These are phyloP conservation scores for Scytalidium lignicola DNA, from an alignment of 2,329 filamentous ascomycete genomes.

Conservation along the genomic window DNA sequence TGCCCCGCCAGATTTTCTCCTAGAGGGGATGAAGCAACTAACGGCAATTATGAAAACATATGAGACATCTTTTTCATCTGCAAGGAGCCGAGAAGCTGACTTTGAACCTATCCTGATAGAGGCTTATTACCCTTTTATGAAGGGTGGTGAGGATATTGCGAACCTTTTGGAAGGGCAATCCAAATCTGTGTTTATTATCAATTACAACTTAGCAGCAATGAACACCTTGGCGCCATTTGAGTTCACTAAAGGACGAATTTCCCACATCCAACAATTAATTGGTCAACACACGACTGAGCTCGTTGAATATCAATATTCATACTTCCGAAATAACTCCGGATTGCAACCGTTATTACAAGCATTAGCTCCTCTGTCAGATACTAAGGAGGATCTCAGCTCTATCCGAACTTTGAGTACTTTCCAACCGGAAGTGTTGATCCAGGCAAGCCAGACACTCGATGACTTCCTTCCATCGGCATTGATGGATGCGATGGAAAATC, in stretches of 20 bases:
- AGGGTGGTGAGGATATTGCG: constrained; percentile 66
- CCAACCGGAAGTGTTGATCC: constrained; percentile 54
- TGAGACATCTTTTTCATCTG: constrained; percentile 68
- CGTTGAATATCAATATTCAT: constrained; percentile 62
- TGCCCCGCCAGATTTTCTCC: constrained; percentile 72
- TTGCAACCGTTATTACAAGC: constrained; percentile 58
- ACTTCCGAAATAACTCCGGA: constrained; percentile 71
- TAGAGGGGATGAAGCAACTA: constrained; percentile 74
- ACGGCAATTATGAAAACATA: constrained; percentile 78
- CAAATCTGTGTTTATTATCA: constrained; percentile 65
- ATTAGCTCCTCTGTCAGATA: constrained; percentile 32
- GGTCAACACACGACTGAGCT: constrained; percentile 52
- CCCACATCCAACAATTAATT: constrained; percentile 52
- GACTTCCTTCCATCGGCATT: constrained; percentile 88
- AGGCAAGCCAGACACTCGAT: constrained; percentile 73
- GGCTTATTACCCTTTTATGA: constrained; percentile 80
- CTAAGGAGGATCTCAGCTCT: constrained; percentile 49
- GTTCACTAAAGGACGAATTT: constrained; percentile 55
- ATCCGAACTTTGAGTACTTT: constrained; percentile 57
- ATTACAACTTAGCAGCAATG: constrained; percentile 60
- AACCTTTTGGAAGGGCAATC: constrained; percentile 53
- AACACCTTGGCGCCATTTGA: constrained; percentile 52
- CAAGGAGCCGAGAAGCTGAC: constrained; percentile 54
- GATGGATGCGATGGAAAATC: constrained; percentile 82
- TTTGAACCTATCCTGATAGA: constrained; percentile 74